Conservation (phyloP, 306 rosid genomes). For the Castanea sativa region DNA sequence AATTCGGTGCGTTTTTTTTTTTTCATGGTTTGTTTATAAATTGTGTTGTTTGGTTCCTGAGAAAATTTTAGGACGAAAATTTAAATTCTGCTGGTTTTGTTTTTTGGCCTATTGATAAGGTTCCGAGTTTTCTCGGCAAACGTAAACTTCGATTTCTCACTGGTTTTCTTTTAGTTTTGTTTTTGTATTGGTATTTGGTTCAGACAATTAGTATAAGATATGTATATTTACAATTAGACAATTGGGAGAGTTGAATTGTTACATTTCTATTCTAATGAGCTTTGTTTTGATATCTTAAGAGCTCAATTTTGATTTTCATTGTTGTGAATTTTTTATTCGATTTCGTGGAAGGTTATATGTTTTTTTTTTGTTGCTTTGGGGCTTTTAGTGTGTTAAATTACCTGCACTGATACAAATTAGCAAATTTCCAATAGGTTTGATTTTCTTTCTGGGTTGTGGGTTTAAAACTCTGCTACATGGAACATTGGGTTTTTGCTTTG, state of each 20-base stretch:
- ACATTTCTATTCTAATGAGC: neutral
- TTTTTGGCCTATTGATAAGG: neutral
- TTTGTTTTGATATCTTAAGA: neutral
- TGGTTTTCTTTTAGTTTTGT: neutral
- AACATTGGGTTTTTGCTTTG: neutral
- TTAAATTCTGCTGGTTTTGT: neutral
- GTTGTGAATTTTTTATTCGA: neutral
- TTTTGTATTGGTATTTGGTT: neutral
- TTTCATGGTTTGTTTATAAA: neutral
- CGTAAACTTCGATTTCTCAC: neutral
- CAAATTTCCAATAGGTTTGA: neutral
- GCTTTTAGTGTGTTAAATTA: neutral
- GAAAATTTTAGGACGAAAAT: neutral
- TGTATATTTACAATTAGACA: too few relatives aligned
- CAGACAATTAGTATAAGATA: too few relatives aligned
- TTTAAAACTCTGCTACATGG: neutral
- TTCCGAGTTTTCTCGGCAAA: neutral
- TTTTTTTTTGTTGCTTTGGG: neutral
- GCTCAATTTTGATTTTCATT: slow-evolving; percentile 4
- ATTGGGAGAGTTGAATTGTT: too few relatives aligned
- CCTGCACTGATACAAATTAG: neutral
- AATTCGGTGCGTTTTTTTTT: neutral
- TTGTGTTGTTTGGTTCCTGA: neutral
- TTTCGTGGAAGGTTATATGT: neutral
- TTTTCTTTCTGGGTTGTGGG: neutral